Base-by-base conservation (phyloP, 1,284 basidiomycete species). In the Athelia psychrophila region DNA sequence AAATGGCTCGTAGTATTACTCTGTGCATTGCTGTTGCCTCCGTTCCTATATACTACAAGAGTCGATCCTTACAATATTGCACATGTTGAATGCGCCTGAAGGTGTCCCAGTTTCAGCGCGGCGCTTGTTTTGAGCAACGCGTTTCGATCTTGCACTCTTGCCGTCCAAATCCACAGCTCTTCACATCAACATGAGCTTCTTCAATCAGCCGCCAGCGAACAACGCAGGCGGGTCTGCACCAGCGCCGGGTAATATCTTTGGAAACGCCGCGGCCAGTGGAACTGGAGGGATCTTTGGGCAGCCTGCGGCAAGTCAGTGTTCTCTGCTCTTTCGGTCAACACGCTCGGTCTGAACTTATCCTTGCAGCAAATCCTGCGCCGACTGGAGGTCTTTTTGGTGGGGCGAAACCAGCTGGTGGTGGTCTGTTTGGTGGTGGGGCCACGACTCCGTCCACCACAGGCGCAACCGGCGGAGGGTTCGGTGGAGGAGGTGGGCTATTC, bases 401-500 rank as follows among this genome's bases (percentile, higher is more conserved):
- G 40, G 30, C 51, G 22, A 35, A 30, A 13, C 27, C 27, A 30
- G 27, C 27, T 30, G 27, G 27, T 6, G 13, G 27, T 32, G 47
- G 48, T 23, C 30, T 50, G 51, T 27, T 24, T 18, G 38, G 24
- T 40, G 25, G 47, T 53, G 25, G 25, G 52, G 2, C 36, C 55
- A n/a, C 51, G 9, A 42, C 38, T 5, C 16, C 38, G 6, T 5
- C 38, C 44, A 50, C 52, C 40, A 48, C 61, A 19, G 54, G 52
- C 15, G 48, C 54, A 2, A 52, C 54, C 5, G 5, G 6, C 9
- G 53, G 53, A n/a, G 53, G 57, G 13, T 65, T 67, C 38, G 62
- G 64, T 19, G 60, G 55, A 18, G 54, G 56, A 19, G 57, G 58
- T 6, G 48, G 56, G 4, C 32, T 65, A 13, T 65, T 64, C 44